Evolutionary conservation across 2,329 filamentous ascomycete genomes (phyloP), one percentile per base, ranked within the genome.

Genomic region (Xylaria sp.): DNA sequence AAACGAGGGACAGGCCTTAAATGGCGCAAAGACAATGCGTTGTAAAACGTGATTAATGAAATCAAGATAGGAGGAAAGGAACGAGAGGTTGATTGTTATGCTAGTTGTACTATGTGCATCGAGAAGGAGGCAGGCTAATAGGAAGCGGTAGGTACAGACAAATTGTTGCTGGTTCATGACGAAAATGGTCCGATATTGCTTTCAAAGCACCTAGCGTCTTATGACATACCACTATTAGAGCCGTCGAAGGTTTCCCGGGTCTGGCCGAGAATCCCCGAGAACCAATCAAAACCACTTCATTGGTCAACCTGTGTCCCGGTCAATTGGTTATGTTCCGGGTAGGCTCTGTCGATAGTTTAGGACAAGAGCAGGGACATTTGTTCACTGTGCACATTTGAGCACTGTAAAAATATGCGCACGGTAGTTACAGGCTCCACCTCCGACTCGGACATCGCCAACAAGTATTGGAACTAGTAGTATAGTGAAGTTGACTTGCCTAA

Each of bases 241-340:
- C 76, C 72, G 71, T 72, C 69, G 48, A 54, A 17, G 42, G 63
- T 65, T 58, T 66, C 71, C 80, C 79, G 78, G 74, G 63, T 73
- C 74, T 69, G 63, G 69, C 77, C 77, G 79, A 75, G 42, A 45
- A 68, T 81, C 80, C 68, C 77, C 77, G 79, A 75, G 32, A 45
- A 67, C 81, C 80, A 83, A 83, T 83, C 75, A 80, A 59, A 57
- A 14, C 1, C 12, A 17, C 14, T 58, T 69, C 60, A 75, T 75
- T 79, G 75, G 78, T 78, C 75, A 80, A 72, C 69, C 12, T 21
- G 48, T 14, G n/a, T 47, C 14, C 19, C 47, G 53, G 60, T 11
- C 34, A 7, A 36, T 36, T 36, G 34, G 34, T 36, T 36, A 36
- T 36, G 34, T 36, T 7, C 7, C 7, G 11, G 34, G 47, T 67